phyloP scores from a whole-genome alignment of 2,329 filamentous ascomycete species.

The Leptographium radiaticola region DNA sequence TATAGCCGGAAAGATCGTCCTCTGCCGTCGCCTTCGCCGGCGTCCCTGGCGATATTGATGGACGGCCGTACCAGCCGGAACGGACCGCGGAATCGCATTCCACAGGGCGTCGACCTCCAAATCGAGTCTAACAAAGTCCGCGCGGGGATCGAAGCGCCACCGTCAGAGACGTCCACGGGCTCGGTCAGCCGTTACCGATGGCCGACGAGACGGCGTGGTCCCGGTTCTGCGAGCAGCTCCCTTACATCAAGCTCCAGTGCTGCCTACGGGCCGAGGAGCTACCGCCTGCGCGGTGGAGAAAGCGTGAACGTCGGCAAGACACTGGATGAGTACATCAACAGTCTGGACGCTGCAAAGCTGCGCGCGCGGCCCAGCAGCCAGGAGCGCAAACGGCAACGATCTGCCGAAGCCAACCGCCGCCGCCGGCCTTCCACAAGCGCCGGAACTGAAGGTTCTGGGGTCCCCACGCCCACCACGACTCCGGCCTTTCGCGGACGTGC shows the following conservation, averaged over 20 bases:
- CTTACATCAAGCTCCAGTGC: conserved; percentile 42
- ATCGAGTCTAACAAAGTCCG: conserved; percentile 30
- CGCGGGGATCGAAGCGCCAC: conserved; percentile 38
- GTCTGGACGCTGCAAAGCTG: conserved; percentile 61
- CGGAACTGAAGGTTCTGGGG: conserved; percentile 4
- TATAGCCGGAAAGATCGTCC: conserved; percentile 34
- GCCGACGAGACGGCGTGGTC: conserved; percentile 38
- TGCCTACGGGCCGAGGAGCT: conserved; percentile 24
- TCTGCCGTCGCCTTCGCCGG: conserved; percentile 56
- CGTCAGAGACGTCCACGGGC: conserved; percentile 40
- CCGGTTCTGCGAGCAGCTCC: conserved; percentile 44
- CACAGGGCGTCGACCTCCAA: conserved; percentile 53
- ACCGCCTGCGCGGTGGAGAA: conserved; percentile 29
- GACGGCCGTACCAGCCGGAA: conserved; percentile 49
- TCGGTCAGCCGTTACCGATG: conserved; percentile 43
- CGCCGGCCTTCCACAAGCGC: conserved; percentile 2
- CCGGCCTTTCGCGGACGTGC: conserved; percentile 40
- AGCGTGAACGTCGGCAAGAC: conserved; percentile 44
- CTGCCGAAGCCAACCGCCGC: conserved; percentile 28
- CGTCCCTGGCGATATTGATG: conserved; percentile 48
- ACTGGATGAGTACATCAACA: conserved; percentile 76
- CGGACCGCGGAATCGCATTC: conserved; percentile 67
- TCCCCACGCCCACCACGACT: conserved; percentile 15
- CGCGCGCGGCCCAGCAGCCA: conserved; percentile 42
- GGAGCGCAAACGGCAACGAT: conserved; percentile 28